Conservation (phyloP, 495 filamentous ascomycete species). For the Apiosordaria backusii region DNA sequence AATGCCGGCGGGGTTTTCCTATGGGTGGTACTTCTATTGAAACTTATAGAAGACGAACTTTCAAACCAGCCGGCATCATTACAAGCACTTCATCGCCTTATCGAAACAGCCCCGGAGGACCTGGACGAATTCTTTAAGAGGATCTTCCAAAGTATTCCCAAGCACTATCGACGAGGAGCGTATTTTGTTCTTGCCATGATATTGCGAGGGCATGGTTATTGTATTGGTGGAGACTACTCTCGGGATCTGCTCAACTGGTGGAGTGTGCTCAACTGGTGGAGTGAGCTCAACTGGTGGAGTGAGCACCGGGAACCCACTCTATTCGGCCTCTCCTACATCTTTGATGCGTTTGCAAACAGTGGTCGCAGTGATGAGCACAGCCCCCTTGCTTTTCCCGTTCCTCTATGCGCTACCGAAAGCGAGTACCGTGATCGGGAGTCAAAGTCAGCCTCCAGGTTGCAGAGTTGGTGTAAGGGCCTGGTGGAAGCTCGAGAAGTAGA, state of each 20-base stretch:
- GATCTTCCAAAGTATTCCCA: neutral
- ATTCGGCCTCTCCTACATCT: neutral
- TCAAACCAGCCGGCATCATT: neutral
- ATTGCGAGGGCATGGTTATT: neutral
- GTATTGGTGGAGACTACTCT: neutral
- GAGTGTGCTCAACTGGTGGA: neutral
- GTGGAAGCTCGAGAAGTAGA: neutral
- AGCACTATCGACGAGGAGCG: neutral
- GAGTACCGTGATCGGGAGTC: neutral
- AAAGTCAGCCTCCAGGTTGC: neutral
- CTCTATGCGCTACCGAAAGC: neutral
- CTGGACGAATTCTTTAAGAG: neutral
- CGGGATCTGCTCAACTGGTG: neutral
- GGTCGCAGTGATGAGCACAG: neutral
- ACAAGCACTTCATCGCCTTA: neutral
- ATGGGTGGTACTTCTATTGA: neutral
- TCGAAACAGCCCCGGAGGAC: neutral
- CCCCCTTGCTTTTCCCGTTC: neutral
- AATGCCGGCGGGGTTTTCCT: neutral
- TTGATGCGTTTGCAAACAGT: neutral
- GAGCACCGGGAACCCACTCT: neutral
- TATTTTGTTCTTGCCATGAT: neutral
- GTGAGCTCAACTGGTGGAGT: neutral
- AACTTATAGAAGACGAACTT: neutral
- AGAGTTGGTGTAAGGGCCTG: neutral